Base-by-base conservation (phyloP, 169 alveolate species). In the Blepharisma undulans region DNA sequence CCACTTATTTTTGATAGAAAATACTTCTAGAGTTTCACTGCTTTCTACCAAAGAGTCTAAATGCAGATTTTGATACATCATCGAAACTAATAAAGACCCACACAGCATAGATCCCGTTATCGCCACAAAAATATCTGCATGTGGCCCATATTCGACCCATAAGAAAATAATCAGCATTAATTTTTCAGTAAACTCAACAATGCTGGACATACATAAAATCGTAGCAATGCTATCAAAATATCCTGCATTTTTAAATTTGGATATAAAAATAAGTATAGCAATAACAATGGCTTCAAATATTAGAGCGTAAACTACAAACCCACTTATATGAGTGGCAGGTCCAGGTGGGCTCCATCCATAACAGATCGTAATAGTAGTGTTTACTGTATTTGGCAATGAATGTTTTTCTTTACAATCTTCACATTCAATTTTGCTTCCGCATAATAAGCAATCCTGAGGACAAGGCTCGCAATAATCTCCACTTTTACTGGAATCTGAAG, bases 1-100 rank as follows among this genome's bases (percentile, higher is more conserved):
- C n/a, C 36, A 27, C 48, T 27, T 66, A 72, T 86, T n/a, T 25
- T 29, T 71, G n/a, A 0, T 21, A n/a, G 29, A 19, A 72, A 29
- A 86, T 3, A 25, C 25, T 22, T 25, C 27, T 32, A 86, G n/a
- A 66, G 84, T 86, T 72, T 27, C 91, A 16, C 84, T 86, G 48
- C 34, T 60, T 27, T 29, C 48, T 22, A 19, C 30, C 8, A 86
- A 32, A 30, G 91, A 27, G 33, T 86, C 91, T 7, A 86, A 27
- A 61, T 86, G 84, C 48, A 86, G 48, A 10, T 19, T 29, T 10
- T 29, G 22, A 25, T 61, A 86, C 81, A 86, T 72, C 48, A 72
- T 29, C 0, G 72, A n/a, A 21, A 86, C 12, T 14, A 36, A 10
- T 22, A 25, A 10, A 60, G 91, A 29, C 22, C 91, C 91, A 4